phyloP scores from a whole-genome alignment of 192 early-diverging fungal species.

The Chytriomyces sp. region DNA sequence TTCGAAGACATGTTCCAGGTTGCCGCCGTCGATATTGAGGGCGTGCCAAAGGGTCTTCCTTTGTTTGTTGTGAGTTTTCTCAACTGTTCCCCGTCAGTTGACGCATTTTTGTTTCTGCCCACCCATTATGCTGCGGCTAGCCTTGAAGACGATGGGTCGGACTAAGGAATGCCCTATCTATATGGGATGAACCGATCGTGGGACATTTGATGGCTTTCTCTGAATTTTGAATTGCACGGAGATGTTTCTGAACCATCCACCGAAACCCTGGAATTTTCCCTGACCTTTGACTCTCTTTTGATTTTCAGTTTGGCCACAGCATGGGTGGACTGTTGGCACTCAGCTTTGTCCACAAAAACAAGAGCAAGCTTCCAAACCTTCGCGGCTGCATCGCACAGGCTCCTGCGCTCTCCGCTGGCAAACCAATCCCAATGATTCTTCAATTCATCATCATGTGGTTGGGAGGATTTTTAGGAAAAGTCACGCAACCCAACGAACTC shows the following conservation, averaged over 20 bases:
- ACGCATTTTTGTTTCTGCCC: too few species aligned
- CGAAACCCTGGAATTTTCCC: too few species aligned
- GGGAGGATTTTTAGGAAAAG: constrained; percentile 17
- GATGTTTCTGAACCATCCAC: too few species aligned
- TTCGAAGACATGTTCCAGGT: constrained; percentile 54
- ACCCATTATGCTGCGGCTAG: too few species aligned
- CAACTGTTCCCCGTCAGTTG: background rate
- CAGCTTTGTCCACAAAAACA: constrained; percentile 22
- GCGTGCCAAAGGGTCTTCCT: constrained; percentile 46
- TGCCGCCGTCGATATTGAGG: constrained; percentile 40
- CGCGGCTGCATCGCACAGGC: constrained; percentile 36
- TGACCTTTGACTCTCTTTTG: background rate
- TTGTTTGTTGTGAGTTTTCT: constrained; percentile 32
- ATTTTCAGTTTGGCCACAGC: constrained; percentile 61
- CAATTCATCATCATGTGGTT: background rate
- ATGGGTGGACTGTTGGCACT: constrained; percentile 50
- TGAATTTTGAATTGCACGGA: too few species aligned
- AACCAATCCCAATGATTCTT: background rate
- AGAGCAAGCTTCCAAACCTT: constrained; percentile 16
- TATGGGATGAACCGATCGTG: too few species aligned
- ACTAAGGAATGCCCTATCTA: too few species aligned
- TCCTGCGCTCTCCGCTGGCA: constrained; percentile 21
- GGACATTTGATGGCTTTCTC: too few species aligned
- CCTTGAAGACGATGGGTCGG: too few species aligned
- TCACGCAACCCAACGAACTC: constrained; percentile 20